These are phyloP conservation scores for Fomitopsis pulvina DNA, from an alignment of 768 basidiomycete genomes.

Conservation along the genomic window DNA sequence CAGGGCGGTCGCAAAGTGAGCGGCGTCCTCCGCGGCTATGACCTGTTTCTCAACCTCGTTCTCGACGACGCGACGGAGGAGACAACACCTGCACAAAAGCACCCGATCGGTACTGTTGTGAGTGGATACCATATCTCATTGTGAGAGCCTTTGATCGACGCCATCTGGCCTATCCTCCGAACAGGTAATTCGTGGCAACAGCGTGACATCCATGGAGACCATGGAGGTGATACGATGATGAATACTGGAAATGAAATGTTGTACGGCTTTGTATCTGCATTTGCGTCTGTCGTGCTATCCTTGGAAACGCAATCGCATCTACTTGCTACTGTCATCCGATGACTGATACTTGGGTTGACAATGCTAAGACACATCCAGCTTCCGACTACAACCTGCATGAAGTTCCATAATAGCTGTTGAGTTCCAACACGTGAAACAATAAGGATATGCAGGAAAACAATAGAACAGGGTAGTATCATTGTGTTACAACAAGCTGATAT, in stretches of 20 bases:
- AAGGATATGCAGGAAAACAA: neutral
- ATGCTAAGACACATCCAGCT: neutral
- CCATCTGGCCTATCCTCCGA: neutral
- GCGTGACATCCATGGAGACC: slow-evolving; percentile 92
- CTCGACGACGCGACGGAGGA: slow-evolving; percentile 96
- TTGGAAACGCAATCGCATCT: no score
- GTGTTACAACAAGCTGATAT: neutral
- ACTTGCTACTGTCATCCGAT: no score
- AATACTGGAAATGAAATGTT: slow-evolving; percentile 7
- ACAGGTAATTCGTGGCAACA: slow-evolving; percentile 95
- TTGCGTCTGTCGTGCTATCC: neutral
- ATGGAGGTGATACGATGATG: slow-evolving; percentile 52
- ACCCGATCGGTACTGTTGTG: slow-evolving; percentile 89
- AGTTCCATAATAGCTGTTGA: neutral
- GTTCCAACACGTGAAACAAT: neutral
- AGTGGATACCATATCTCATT: slow-evolving; percentile 25
- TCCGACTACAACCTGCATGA: neutral
- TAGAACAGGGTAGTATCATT: neutral
- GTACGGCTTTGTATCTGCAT: slow-evolving; percentile 7
- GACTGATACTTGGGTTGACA: neutral
- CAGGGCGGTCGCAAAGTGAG: slow-evolving; percentile 95
- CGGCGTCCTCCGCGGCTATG: slow-evolving; percentile 92
- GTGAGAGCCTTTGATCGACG: no score
- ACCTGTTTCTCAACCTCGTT: slow-evolving; percentile 97
- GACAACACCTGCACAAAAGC: slow-evolving; percentile 81